These are phyloP conservation scores for Escallonia herrerae DNA, from an alignment of 129 eudicot species.

Conservation along the genomic window DNA sequence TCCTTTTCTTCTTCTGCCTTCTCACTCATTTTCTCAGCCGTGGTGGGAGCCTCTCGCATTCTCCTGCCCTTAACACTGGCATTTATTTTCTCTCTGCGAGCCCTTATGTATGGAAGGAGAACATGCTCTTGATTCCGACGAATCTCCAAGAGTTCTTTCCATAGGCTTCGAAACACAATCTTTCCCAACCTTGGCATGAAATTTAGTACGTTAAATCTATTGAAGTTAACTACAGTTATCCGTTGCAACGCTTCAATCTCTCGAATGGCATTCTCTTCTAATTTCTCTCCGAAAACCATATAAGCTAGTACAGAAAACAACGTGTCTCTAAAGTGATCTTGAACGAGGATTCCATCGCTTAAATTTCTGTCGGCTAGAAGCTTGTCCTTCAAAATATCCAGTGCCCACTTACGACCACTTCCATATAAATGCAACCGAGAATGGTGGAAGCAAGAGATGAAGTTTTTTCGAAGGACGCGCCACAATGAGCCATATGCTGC, in stretches of 20 bases:
- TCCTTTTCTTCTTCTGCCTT: neutral
- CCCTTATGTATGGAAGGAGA: conserved; percentile 34
- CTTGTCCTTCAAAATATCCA: conserved; percentile 13
- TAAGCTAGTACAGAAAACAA: conserved; percentile 50
- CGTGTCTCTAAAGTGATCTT: conserved; percentile 42
- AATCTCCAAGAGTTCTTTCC: conserved; percentile 34
- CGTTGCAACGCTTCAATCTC: conserved; percentile 30
- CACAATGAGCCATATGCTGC: conserved; percentile 48
- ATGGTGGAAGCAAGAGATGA: conserved; percentile 35
- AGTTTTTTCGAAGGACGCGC: conserved; percentile 49
- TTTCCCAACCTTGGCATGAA: conserved; percentile 41
- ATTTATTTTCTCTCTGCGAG: conserved; percentile 15
- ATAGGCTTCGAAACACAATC: conserved; percentile 32
- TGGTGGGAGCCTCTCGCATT: neutral
- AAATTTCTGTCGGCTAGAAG: neutral
- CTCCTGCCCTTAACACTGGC: neutral
- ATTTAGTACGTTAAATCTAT: conserved; percentile 24
- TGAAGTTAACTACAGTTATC: conserved; percentile 9
- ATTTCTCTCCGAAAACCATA: conserved; percentile 69
- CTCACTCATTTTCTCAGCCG: neutral
- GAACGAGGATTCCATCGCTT: too few species aligned
- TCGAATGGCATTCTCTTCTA: conserved; percentile 33
- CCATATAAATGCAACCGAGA: conserved; percentile 26
- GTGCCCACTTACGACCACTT: conserved; percentile 37
- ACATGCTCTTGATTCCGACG: conserved; percentile 21